Evolutionary conservation across 2,329 filamentous ascomycete genomes (phyloP), one percentile per base, ranked within the genome.

Genomic region (Mollisiaceae sp.): DNA sequence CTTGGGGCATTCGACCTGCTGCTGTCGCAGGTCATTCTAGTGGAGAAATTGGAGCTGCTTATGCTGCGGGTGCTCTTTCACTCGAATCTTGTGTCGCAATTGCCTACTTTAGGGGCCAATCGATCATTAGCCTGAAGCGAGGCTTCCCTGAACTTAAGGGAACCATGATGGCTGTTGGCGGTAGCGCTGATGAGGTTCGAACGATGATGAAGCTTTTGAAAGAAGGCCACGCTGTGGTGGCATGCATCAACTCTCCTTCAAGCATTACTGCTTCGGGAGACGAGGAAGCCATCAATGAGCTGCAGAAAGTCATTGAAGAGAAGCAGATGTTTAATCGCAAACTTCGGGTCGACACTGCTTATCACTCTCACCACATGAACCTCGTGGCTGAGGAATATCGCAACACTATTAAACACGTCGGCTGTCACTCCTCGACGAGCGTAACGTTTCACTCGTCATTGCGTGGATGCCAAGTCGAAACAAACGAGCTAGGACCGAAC

Each of bases 111-210:
- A 63, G 78, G 64, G 72, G 77, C 14, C 59, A 69, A 68, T 57
- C 73, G 47, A 71, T 79, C 81, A 68, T 77, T 8, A 27, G 36
- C 6, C 22, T 74, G 38, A 68, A 71, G 56, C 22, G 47, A 4
- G 47, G 67, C 39, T 66, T 62, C 52, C 59, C 70, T 11, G 63
- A 70, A 52, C 35, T 77, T 0, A 75, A 76, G 4, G 85, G 85
- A 0, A 75, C 79, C 8, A 88, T 88, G 86, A 78, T 86, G 73
- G 85, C 85, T 0, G 83, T 86, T 2, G 85, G 66, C 6, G 55
- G 70, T 1, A 62, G 66, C 5, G 55, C 62, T 11, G 66, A 70
- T 3, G 68, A 74, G 0, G 69, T 70, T 2, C 22, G 79, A 81
- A 47, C 77, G 80, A 14, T 78, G 78, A 67, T 74, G 39, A 70